phyloP scores from a whole-genome alignment of 495 filamentous ascomycete species.

The Penicillium odoratum region DNA sequence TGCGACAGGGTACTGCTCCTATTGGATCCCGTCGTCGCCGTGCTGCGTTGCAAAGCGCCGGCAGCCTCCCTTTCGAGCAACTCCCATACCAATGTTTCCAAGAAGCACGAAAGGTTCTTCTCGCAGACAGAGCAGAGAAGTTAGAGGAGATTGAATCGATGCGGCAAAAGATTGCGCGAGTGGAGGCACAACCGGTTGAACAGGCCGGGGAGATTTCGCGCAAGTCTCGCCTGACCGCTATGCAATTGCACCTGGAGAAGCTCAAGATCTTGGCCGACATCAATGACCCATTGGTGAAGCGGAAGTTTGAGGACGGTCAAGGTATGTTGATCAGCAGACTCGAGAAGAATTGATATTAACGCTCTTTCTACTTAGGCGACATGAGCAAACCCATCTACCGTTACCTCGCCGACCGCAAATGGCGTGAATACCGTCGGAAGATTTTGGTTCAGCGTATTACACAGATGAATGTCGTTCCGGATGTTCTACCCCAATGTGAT shows the following conservation, averaged over 20 bases:
- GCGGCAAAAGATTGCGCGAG: slow-evolving; percentile 56
- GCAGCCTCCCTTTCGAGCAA: slow-evolving; percentile 83
- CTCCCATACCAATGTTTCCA: slow-evolving; percentile 97
- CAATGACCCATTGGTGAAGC: slow-evolving; percentile 94
- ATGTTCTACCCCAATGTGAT: slow-evolving; percentile 82
- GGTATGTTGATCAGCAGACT: slow-evolving; percentile 54
- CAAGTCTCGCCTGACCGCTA: slow-evolving; percentile 64
- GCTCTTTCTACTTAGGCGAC: slow-evolving; percentile 59
- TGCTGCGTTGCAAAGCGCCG: slow-evolving; percentile 65
- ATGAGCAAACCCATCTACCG: slow-evolving; percentile 98
- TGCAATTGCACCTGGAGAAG: slow-evolving; percentile 72
- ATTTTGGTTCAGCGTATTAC: slow-evolving; percentile 83
- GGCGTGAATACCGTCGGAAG: slow-evolving; percentile 74
- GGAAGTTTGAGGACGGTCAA: slow-evolving; percentile 87
- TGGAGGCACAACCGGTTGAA: slow-evolving; percentile 59
- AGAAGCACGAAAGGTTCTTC: slow-evolving; percentile 82
- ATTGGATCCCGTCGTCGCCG: slow-evolving; percentile 83
- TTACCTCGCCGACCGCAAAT: slow-evolving; percentile 81
- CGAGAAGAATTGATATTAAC: slow-evolving; percentile 1
- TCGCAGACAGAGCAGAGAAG: slow-evolving; percentile 81
- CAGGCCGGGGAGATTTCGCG: slow-evolving; percentile 59
- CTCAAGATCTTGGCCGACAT: slow-evolving; percentile 90
- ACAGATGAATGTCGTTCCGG: slow-evolving; percentile 88
- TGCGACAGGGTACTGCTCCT: slow-evolving; percentile 57
- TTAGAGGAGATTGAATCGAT: slow-evolving; percentile 61